Evolutionary conservation across 495 filamentous ascomycete genomes (phyloP).

Genomic region (Talaromyces adpressus): DNA sequence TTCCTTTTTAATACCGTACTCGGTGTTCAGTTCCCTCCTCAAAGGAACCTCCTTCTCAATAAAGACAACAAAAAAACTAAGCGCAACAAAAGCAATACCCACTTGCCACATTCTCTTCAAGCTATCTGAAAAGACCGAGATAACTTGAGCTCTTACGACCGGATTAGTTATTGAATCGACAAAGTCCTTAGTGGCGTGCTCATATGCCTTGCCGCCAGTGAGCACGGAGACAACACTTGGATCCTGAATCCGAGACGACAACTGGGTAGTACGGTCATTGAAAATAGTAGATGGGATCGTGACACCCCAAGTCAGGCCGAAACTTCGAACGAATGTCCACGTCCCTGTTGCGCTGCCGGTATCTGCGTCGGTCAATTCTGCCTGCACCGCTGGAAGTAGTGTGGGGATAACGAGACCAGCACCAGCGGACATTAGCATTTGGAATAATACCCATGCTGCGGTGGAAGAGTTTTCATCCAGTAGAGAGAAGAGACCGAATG

Average conservation of each 20-base stretch:
- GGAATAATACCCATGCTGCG: slow-evolving; percentile 23
- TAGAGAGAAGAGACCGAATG: slow-evolving; percentile 34
- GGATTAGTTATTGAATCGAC: slow-evolving; percentile 3
- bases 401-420: slow-evolving; percentile 22
- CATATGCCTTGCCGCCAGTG: slow-evolving; percentile 1
- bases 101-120: slow-evolving; percentile 11
- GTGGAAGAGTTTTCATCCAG: slow-evolving; percentile 18
- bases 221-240: neutral
- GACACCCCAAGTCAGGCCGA: slow-evolving; percentile 45
- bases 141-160: neutral
- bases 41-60: slow-evolving; percentile 15
- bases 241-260: neutral
- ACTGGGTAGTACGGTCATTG: neutral
- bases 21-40: slow-evolving; percentile 13
- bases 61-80: slow-evolving; percentile 10
- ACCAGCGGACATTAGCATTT: slow-evolving; percentile 23
- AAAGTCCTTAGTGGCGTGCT: slow-evolving; percentile 3
- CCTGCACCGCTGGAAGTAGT: slow-evolving; percentile 32
- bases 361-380: slow-evolving; percentile 26
- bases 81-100: neutral
- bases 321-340: slow-evolving; percentile 39
- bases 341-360: slow-evolving; percentile 31
- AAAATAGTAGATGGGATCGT: slow-evolving; percentile 33
- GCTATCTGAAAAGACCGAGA: slow-evolving; percentile 1
- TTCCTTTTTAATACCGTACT: slow-evolving; percentile 8